A percentile compares a stretch with the other conserved stretches of the same genome.
These are phyloP conservation scores for Xylariales sp. DNA, from an alignment of 2,329 filamentous ascomycete genomes.

Conservation along the genomic window DNA sequence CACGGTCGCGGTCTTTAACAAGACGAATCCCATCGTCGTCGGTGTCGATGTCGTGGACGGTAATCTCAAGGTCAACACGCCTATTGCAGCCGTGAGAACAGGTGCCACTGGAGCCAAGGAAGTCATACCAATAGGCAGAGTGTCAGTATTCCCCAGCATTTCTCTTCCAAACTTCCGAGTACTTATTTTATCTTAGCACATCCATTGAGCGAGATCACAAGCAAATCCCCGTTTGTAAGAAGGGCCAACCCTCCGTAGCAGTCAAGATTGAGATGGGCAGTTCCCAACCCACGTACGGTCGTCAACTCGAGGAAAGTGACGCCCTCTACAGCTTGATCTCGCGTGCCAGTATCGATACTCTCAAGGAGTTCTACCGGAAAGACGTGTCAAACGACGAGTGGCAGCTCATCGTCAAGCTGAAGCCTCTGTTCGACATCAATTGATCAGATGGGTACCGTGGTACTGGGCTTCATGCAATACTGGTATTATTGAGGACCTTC, in stretches of 20 bases:
- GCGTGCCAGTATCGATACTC: slow-evolving; percentile 81
- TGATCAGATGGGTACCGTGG: no score
- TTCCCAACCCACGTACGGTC: slow-evolving; percentile 89
- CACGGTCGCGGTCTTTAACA: slow-evolving; percentile 95
- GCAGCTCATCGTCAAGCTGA: slow-evolving; percentile 90
- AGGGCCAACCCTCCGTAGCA: slow-evolving; percentile 93
- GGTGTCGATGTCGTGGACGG: slow-evolving; percentile 96
- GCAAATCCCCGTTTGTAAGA: slow-evolving; percentile 85
- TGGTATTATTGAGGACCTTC: no score
- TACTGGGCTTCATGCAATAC: no score
- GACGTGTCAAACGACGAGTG: slow-evolving; percentile 71
- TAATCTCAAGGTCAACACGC: slow-evolving; percentile 78
- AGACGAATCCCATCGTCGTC: slow-evolving; percentile 90
- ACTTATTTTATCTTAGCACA: slow-evolving; percentile 49
- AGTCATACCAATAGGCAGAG: slow-evolving; percentile 79
- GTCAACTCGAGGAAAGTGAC: slow-evolving; percentile 91
- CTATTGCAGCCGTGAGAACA: slow-evolving; percentile 84
- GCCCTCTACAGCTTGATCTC: slow-evolving; percentile 83
- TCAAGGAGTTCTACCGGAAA: slow-evolving; percentile 88
- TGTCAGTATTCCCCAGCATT: slow-evolving; percentile 57
- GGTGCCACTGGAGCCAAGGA: slow-evolving; percentile 81
- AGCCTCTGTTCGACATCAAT: slow-evolving; percentile 85
- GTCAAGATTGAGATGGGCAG: slow-evolving; percentile 94
- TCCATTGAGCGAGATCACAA: slow-evolving; percentile 98
- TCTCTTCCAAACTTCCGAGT: background rate